These are phyloP conservation scores for Daldinia vernicosa DNA, from an alignment of 495 filamentous ascomycete genomes.

Conservation along the genomic window DNA sequence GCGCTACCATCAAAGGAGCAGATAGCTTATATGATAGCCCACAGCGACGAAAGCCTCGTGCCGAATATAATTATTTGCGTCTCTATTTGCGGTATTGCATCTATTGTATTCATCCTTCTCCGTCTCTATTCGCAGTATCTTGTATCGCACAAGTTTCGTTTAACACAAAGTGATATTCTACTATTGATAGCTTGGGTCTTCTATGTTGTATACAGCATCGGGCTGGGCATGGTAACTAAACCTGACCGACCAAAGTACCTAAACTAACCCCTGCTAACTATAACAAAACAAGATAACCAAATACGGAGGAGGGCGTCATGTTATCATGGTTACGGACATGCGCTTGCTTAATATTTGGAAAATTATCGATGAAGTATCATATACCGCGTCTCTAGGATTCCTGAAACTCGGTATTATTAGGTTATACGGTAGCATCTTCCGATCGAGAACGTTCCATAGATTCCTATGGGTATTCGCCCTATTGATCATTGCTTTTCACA, in stretches of 20 bases:
- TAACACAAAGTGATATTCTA: conserved; percentile 27
- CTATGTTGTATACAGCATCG: neutral
- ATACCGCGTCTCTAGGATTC: conserved; percentile 13
- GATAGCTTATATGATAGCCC: too few species aligned
- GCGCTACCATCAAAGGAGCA: too few species aligned
- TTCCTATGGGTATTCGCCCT: conserved; percentile 16
- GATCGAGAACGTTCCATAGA: conserved; percentile 1
- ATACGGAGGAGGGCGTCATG: conserved; percentile 27
- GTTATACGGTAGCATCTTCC: conserved; percentile 19
- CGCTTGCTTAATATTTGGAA: conserved; percentile 19
- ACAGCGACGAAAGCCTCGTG: conserved; percentile 8
- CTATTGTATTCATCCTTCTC: conserved; percentile 7
- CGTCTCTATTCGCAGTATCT: conserved; percentile 4
- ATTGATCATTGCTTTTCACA: conserved; percentile 9
- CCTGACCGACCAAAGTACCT: neutral
- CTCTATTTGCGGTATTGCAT: conserved; percentile 5
- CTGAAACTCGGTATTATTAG: conserved; percentile 28
- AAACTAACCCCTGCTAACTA: neutral
- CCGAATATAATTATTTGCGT: conserved; percentile 16
- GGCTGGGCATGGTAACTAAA: neutral
- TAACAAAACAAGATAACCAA: neutral
- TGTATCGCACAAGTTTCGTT: neutral
- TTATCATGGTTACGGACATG: conserved; percentile 10
- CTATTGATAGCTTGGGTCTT: conserved; percentile 24
- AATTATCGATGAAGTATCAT: conserved; percentile 17